Percentiles rank a stretch among this genome's conserved stretches.
Evolutionary conservation across 2,329 filamentous ascomycete species (phyloP).

Genomic region (Alternaria consortialis): DNA sequence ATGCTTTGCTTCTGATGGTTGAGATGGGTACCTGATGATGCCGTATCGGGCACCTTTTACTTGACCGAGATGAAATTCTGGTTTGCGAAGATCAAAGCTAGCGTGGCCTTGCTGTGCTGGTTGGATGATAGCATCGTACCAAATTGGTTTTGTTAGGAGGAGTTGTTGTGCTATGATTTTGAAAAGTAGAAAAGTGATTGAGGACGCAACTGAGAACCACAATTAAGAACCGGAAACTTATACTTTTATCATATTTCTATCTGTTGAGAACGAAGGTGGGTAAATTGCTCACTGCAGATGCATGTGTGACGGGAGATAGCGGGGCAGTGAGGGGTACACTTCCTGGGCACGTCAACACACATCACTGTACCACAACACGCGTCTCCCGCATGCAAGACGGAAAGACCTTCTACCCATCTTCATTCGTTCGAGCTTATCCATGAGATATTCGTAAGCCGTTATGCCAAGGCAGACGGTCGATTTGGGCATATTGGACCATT

Average conservation of each 20-base stretch:
- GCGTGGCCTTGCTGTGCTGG: slow-evolving; percentile 13
- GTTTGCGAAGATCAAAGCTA: slow-evolving; percentile 8
- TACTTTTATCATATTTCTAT: background rate
- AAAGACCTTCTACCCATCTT: background rate
- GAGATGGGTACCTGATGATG: slow-evolving; percentile 32
- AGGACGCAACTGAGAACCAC: background rate
- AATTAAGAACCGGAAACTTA: background rate
- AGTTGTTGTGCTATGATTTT: background rate
- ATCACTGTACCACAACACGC: slow-evolving; percentile 1
- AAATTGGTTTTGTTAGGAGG: background rate
- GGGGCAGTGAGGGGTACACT: slow-evolving; percentile 26
- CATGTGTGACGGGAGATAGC: slow-evolving; percentile 15
- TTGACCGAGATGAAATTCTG: slow-evolving; percentile 18
- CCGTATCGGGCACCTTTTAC: slow-evolving; percentile 15
- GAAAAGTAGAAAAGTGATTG: background rate
- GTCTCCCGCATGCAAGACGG: background rate
- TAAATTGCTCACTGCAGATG: slow-evolving; percentile 17
- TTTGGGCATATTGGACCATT: background rate
- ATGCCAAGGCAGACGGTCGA: background rate
- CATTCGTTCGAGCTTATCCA: background rate
- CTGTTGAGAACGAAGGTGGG: slow-evolving; percentile 2
- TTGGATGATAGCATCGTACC: slow-evolving; percentile 27
- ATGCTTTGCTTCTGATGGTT: slow-evolving; percentile 32
- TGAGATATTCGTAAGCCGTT: background rate
- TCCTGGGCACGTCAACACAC: slow-evolving; percentile 5